A percentile compares a stretch with the other conserved stretches of the same genome.
Conservation (phyloP, 441 rosid genomes). For the Biscutella laevigata region DNA sequence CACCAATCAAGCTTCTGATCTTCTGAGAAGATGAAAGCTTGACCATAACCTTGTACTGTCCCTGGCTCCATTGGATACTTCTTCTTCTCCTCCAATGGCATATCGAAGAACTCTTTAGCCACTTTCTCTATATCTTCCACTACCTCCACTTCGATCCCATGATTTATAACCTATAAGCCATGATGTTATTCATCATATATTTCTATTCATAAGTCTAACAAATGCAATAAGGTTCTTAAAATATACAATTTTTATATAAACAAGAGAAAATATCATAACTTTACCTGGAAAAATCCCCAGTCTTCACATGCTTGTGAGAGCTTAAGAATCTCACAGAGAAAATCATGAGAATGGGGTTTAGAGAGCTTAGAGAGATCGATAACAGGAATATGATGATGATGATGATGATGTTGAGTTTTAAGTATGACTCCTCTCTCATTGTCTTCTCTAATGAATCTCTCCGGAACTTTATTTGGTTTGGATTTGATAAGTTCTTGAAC, state of each 20-base stretch:
- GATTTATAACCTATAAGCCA: slow-evolving; percentile 41
- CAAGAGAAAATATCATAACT: background rate
- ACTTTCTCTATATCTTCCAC: slow-evolving; percentile 46
- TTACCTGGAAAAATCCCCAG: slow-evolving; percentile 72
- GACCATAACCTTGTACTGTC: slow-evolving; percentile 70
- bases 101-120: slow-evolving; percentile 46
- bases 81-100: slow-evolving; percentile 57
- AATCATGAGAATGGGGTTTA: slow-evolving; percentile 27
- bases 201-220: no score
- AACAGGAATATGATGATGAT: slow-evolving; percentile 38
- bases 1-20: slow-evolving; percentile 75
- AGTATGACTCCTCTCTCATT: slow-evolving; percentile 33
- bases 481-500: slow-evolving; percentile 54
- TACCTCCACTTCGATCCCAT: slow-evolving; percentile 41
- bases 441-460: slow-evolving; percentile 43
- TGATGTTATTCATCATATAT: no score
- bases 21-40: slow-evolving; percentile 66
- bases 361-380: slow-evolving; percentile 47
- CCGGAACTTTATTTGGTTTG: slow-evolving; percentile 41
- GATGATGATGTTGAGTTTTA: slow-evolving; percentile 13
- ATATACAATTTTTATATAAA: background rate
- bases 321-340: slow-evolving; percentile 28
- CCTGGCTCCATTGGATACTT: slow-evolving; percentile 67
- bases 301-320: slow-evolving; percentile 52
- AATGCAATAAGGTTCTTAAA: slow-evolving; percentile 6